phyloP scores from a whole-genome alignment of 805 yeast species.

The Tetrapisispora arboricola region DNA sequence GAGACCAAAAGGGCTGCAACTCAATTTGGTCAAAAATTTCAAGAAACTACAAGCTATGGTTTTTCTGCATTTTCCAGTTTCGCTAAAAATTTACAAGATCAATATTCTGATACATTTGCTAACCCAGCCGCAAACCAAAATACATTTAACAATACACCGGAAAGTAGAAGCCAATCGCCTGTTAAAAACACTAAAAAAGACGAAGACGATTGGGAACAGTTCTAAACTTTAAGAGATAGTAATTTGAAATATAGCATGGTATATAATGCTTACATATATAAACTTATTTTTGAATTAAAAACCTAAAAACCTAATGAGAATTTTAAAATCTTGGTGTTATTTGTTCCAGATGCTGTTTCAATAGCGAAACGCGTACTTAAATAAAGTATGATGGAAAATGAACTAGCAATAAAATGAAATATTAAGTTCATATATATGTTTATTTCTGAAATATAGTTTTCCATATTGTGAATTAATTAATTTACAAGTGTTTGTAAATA shows the following conservation, averaged over 20 bases:
- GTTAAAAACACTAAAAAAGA: conserved; percentile 30
- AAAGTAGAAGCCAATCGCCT: conserved; percentile 24
- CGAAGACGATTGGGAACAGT: conserved; percentile 63
- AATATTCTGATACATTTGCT: conserved; percentile 22
- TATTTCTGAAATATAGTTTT: too few relatives aligned
- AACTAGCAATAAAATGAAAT: too few relatives aligned
- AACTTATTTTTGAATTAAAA: not conserved
- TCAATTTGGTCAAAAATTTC: conserved; percentile 91
- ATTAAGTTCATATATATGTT: too few relatives aligned
- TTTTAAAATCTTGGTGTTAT: not conserved
- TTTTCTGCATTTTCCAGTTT: conserved; percentile 54
- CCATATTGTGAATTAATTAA: too few relatives aligned
- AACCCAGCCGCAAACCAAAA: not conserved
- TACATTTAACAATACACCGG: conserved; percentile 39
- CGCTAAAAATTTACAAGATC: conserved; percentile 35
- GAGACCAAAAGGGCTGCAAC: conserved; percentile 91
- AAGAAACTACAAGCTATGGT: conserved; percentile 73
- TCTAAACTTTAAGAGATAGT: conserved; percentile 29
- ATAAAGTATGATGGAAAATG: too few relatives aligned
- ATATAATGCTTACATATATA: not conserved
- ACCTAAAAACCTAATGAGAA: not conserved
- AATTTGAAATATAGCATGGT: not conserved
- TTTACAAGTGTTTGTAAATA: too few relatives aligned
- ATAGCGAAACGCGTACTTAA: too few relatives aligned
- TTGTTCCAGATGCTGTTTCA: too few relatives aligned